These are phyloP conservation scores for Ailanthus altissimus DNA, from an alignment of 345 rosid genomes.

Conservation along the genomic window DNA sequence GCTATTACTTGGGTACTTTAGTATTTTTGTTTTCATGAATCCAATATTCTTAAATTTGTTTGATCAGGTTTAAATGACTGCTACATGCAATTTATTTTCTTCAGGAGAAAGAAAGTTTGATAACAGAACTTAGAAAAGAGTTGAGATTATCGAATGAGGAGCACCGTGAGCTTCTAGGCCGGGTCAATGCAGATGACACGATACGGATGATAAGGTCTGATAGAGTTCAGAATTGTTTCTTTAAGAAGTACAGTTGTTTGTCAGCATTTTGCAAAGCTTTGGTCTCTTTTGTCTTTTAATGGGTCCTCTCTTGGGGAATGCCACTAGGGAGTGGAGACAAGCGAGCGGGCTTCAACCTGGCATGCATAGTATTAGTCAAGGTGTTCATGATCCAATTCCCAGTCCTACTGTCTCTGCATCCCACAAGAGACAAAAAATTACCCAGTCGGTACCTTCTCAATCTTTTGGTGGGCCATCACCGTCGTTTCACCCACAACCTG, in stretches of 20 bases:
- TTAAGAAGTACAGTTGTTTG: constrained; percentile 7
- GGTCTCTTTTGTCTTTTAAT: constrained; percentile 13
- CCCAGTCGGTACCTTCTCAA: constrained; percentile 56
- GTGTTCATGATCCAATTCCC: constrained; percentile 65
- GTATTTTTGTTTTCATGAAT: constrained; percentile 13
- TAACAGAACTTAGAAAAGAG: constrained; percentile 85
- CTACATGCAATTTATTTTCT: constrained; percentile 37
- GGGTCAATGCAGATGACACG: constrained; percentile 72
- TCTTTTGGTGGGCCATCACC: constrained; percentile 60
- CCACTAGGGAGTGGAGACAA: constrained; percentile 88
- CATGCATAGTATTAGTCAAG: constrained; percentile 49
- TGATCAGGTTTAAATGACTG: constrained; percentile 38
- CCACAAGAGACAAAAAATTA: constrained; percentile 71
- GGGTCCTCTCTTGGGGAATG: constrained; percentile 20
- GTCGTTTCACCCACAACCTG: constrained; percentile 59
- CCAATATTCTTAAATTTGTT: constrained; percentile 29
- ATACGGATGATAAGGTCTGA: constrained; percentile 70
- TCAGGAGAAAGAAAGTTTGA: constrained; percentile 88
- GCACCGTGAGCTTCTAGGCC: constrained; percentile 80
- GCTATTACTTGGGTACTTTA: constrained; percentile 88
- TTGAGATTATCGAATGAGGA: constrained; percentile 81
- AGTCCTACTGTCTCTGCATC: constrained; percentile 80
- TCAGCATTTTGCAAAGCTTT: constrained; percentile 16
- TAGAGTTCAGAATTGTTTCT: constrained; percentile 10
- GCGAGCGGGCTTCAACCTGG: constrained; percentile 62